A percentile compares a stretch with the other conserved stretches of the same genome.
These are phyloP conservation scores for Globisporangium solare DNA, from an alignment of 352 stramenopile species.

Conservation along the genomic window DNA sequence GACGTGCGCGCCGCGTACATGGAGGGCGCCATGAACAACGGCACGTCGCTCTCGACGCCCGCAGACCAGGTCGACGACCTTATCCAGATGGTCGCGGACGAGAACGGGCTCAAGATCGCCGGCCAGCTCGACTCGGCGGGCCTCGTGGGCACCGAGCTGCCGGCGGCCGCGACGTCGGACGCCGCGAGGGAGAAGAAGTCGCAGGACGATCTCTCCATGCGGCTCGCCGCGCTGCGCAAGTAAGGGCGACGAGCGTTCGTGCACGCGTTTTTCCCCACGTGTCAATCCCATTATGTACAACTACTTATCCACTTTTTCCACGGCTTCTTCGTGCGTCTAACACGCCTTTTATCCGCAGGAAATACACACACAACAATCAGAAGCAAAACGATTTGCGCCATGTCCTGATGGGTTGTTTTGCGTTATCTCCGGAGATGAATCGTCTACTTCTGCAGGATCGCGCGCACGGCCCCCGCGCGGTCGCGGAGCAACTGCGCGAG, in stretches of 20 bases:
- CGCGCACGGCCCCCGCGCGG: constrained; percentile 26
- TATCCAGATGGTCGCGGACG: constrained; percentile 97
- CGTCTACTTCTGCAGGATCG: constrained; percentile 46
- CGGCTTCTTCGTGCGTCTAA: too few species aligned
- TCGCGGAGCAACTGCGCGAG: constrained; percentile 32
- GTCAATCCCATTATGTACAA: not conserved
- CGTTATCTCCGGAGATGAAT: not conserved
- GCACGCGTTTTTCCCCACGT: not conserved
- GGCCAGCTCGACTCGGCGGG: constrained; percentile 92
- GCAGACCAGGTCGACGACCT: constrained; percentile 96
- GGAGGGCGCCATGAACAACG: constrained; percentile 96
- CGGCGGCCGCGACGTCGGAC: constrained; percentile 33
- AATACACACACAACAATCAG: too few species aligned
- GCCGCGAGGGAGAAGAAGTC: constrained; percentile 74
- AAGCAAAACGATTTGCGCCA: too few species aligned
- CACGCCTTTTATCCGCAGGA: too few species aligned
- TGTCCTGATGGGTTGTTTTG: too few species aligned
- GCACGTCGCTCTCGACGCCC: constrained; percentile 93
- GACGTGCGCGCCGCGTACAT: constrained; percentile 98
- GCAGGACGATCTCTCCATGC: constrained; percentile 79
- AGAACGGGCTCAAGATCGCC: constrained; percentile 95
- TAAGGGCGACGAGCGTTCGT: not conserved
- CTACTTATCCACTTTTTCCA: too few species aligned
- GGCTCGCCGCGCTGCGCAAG: constrained; percentile 77
- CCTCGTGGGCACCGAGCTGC: constrained; percentile 76